Conservation (phyloP, 495 filamentous ascomycete species). For the Trichoderma virens region DNA sequence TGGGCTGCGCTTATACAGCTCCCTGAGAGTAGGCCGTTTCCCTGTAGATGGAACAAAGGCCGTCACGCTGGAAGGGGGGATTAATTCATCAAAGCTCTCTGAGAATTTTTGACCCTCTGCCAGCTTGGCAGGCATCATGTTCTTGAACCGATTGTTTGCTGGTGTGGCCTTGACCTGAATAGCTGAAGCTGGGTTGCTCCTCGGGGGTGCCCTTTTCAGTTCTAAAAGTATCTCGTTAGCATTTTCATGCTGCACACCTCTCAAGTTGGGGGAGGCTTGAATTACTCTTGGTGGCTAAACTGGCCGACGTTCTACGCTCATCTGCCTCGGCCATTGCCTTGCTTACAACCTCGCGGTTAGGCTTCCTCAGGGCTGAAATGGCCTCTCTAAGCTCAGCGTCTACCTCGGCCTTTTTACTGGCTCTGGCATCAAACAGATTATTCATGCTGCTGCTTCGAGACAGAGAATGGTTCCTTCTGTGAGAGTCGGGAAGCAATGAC, state of each 20-base stretch:
- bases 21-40: constrained; percentile 19
- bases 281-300: constrained; percentile 28
- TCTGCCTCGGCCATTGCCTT: constrained; percentile 64
- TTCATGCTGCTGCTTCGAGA: constrained; percentile 18
- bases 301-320: constrained; percentile 46
- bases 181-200: constrained; percentile 45
- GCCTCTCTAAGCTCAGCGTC: constrained; percentile 78
- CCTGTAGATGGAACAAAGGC: constrained; percentile 27
- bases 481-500: constrained; percentile 13
- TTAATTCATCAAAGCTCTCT: constrained; percentile 10
- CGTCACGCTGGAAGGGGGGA: constrained; percentile 8
- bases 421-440: constrained; percentile 47
- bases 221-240: constrained; percentile 35
- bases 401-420: constrained; percentile 64
- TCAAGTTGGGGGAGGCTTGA: constrained; percentile 2
- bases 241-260: background rate
- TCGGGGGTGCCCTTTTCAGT: constrained; percentile 52
- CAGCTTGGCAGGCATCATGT: constrained; percentile 28
- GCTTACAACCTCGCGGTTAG: constrained; percentile 72
- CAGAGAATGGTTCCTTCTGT: constrained; percentile 26
- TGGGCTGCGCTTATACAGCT: constrained; percentile 19
- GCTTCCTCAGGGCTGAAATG: constrained; percentile 75
- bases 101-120: constrained; percentile 16
- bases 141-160: constrained; percentile 45
- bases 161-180: constrained; percentile 77